Conservation (phyloP, 2,329 filamentous ascomycete genomes). For the Zasmidium citrigriseum region DNA sequence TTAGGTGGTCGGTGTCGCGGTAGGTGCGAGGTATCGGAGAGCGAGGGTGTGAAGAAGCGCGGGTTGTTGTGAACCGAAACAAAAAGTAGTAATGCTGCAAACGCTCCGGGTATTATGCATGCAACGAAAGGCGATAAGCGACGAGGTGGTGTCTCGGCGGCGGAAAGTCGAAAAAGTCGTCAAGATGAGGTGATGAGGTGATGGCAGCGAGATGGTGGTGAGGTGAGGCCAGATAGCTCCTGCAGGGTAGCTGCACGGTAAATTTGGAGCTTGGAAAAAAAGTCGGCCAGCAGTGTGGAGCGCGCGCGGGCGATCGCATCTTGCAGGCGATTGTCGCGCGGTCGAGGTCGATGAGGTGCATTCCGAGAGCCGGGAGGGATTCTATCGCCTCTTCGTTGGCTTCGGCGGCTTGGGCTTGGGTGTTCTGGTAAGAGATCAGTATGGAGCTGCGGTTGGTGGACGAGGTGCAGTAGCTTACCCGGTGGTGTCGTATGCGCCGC, state of each 20-base stretch:
- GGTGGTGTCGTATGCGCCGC: slow-evolving; percentile 53
- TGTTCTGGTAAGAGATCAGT: slow-evolving; percentile 30
- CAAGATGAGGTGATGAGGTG: slow-evolving; percentile 11
- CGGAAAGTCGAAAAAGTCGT: slow-evolving; percentile 5
- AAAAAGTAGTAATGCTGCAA: slow-evolving; percentile 17
- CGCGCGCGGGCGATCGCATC: background rate
- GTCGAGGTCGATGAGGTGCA: background rate
- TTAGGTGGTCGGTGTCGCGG: slow-evolving; percentile 9
- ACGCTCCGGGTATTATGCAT: slow-evolving; percentile 26
- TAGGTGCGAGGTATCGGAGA: slow-evolving; percentile 1
- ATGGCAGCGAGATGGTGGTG: slow-evolving; percentile 2
- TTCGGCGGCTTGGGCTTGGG: slow-evolving; percentile 47
- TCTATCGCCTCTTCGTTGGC: slow-evolving; percentile 27
- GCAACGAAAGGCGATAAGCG: slow-evolving; percentile 9
- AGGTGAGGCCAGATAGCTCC: slow-evolving; percentile 5
- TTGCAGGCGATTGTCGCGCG: background rate
- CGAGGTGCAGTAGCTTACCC: slow-evolving; percentile 29
- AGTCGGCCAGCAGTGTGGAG: background rate
- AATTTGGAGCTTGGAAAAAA: background rate
- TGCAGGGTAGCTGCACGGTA: slow-evolving; percentile 12
- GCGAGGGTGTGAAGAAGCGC: slow-evolving; percentile 2
- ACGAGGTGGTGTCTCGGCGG: slow-evolving; percentile 4
- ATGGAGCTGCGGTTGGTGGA: background rate
- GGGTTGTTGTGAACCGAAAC: slow-evolving; percentile 8
- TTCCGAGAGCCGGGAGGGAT: background rate